These are phyloP conservation scores for Yamadazyma laniorum DNA, from an alignment of 805 yeast species.

Conservation along the genomic window DNA sequence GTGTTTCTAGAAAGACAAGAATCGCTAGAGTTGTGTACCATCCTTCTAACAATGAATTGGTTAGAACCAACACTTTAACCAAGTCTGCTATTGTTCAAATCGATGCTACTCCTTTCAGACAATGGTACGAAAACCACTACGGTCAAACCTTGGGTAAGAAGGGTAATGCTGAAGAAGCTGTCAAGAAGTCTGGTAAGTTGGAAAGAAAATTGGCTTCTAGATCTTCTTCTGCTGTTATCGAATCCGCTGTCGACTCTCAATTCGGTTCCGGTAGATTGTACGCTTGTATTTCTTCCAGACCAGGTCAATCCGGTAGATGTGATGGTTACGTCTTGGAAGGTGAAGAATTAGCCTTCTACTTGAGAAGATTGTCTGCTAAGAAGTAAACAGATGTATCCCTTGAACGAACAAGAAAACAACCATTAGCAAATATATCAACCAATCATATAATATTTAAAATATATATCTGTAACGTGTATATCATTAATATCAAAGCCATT, in stretches of 20 bases:
- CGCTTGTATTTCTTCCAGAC: constrained; percentile 98
- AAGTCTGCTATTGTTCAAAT: constrained; percentile 98
- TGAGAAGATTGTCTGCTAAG: constrained; percentile 99
- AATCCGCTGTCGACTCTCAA: constrained; percentile 89
- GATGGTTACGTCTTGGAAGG: constrained; percentile 99
- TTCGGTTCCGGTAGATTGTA: constrained; percentile 98
- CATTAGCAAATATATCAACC: neutral
- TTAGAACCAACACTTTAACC: constrained; percentile 99
- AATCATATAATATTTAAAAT: constrained; percentile 10
- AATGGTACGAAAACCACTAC: constrained; percentile 98
- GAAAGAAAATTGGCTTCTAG: constrained; percentile 94
- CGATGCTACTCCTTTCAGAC: constrained; percentile 99
- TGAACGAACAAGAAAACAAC: constrained; percentile 2
- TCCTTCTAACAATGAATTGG: constrained; percentile 99
- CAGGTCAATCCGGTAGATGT: constrained; percentile 99
- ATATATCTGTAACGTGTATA: constrained; percentile 13
- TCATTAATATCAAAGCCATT: constrained; percentile 1
- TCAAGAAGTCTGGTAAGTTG: constrained; percentile 70
- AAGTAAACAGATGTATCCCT: constrained; percentile 53
- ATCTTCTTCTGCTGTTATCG: constrained; percentile 80
- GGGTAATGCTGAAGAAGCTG: constrained; percentile 46
- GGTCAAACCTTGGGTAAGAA: constrained; percentile 87
- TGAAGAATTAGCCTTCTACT: constrained; percentile 99
- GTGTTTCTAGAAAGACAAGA: constrained; percentile 98
- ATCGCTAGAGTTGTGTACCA: constrained; percentile 96